Evolutionary conservation across 2,329 filamentous ascomycete genomes (phyloP).

Genomic region (Penicillium sp.): DNA sequence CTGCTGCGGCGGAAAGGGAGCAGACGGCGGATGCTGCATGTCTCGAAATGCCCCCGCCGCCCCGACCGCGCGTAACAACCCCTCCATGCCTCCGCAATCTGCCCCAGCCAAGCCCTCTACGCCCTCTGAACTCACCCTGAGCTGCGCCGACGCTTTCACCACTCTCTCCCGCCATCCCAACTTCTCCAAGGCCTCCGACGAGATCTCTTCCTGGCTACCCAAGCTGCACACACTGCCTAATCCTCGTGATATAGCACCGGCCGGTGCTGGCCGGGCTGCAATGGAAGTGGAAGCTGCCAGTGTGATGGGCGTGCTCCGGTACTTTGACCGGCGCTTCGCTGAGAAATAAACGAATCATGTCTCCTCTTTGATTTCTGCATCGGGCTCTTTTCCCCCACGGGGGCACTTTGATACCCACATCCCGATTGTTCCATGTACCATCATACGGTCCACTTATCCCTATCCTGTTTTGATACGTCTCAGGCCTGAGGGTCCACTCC

Average conservation of each 20-base stretch:
- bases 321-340: constrained; percentile 69
- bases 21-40: constrained; percentile 61
- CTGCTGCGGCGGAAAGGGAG: constrained; percentile 59
- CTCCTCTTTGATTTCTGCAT: constrained; percentile 13
- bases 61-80: constrained; percentile 21
- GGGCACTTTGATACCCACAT: constrained; percentile 23
- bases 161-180: constrained; percentile 71
- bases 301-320: constrained; percentile 79
- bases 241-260: constrained; percentile 33
- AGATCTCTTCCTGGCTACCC: constrained; percentile 71
- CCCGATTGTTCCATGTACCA: constrained; percentile 22
- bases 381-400: constrained; percentile 7
- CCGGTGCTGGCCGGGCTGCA: constrained; percentile 44
- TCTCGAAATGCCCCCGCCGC: constrained; percentile 28
- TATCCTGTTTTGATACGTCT: neutral
- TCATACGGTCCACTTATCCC: constrained; percentile 11
- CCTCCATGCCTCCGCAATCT: constrained; percentile 20
- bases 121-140: constrained; percentile 46
- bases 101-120: constrained; percentile 25
- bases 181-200: constrained; percentile 68
- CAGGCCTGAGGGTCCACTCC: neutral
- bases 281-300: constrained; percentile 78
- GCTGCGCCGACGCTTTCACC: constrained; percentile 73
- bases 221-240: constrained; percentile 59
- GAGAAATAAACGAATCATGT: constrained; percentile 32